phyloP scores from a whole-genome alignment of 2,329 filamentous ascomycete species.

The Neonectria sp. region DNA sequence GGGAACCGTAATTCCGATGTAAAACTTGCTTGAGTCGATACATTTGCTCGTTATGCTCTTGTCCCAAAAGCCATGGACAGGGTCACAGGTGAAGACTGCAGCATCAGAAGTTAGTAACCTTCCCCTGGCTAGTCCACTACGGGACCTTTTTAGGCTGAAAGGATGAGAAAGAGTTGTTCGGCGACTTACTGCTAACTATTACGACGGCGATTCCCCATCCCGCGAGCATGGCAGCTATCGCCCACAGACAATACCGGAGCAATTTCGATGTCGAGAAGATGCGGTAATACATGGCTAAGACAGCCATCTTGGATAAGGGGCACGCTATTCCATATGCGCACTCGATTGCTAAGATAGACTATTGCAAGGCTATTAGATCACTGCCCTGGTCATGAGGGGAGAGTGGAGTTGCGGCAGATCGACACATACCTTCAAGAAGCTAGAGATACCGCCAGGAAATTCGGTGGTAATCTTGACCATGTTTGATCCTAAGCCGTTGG shows the following conservation, averaged over 20 bases:
- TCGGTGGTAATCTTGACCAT: constrained; percentile 11
- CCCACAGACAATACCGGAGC: constrained; percentile 4
- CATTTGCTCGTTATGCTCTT: constrained; percentile 16
- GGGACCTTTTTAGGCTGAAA: too few species aligned
- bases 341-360: constrained; percentile 15
- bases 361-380: too few species aligned
- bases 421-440: constrained; percentile 19
- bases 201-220: constrained; percentile 21
- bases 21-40: constrained; percentile 23
- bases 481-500: constrained; percentile 10
- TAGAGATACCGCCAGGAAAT: constrained; percentile 3
- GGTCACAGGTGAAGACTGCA: constrained; percentile 21
- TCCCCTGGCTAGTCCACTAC: too few species aligned
- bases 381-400: background rate
- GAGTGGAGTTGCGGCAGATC: too few species aligned
- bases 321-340: constrained; percentile 19
- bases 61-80: constrained; percentile 21
- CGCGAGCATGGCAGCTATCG: background rate
- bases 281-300: constrained; percentile 24
- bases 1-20: constrained; percentile 20
- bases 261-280: constrained; percentile 16
- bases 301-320: constrained; percentile 23
- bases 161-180: too few species aligned
- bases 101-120: background rate
- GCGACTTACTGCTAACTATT: constrained; percentile 20